Base-by-base conservation (phyloP, 257 asterid species). In the Handroanthus guayacan region DNA sequence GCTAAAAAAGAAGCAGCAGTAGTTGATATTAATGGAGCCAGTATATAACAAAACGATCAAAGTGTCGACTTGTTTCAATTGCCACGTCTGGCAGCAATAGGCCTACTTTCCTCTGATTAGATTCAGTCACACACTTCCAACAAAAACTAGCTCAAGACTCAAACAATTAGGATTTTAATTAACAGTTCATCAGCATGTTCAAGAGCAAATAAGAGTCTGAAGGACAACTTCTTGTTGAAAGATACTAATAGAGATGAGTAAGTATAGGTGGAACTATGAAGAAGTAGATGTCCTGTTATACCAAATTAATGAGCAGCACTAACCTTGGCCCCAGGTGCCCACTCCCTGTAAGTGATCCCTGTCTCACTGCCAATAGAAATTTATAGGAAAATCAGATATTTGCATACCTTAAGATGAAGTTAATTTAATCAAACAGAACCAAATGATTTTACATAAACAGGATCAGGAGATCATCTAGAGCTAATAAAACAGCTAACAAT, bases 291-390 rank as follows among this genome's bases (percentile, higher is more conserved):
- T 60, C 67, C 20, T 37, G n/a, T 54, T 64, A 71, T 44, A 14
- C 48, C 31, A 60, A 75, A 77, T 66, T 61, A 54, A 34, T 18
- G 50, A 62, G 72, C 16, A 81, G 79, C 55, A 86, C 92, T 71
- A 74, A 95, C 99, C 99, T 89, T 89, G 84, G 99, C 99, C 65
- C 97, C 99, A 71, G 99, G 99, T 82, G 99, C 98, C 99, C 99
- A 95, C 81, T 95, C 99, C 80, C 96, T 86, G 83, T 91, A 95
- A 57, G 97, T 95, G 85, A 93, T 91, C 69, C 99, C 99, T 79
- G 97, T 81, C 82, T 86, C 92, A 84, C 99, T 95, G 93, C 71
- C 81, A 85, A 88, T 20, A 77, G 48, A 84, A 82, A 77, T 62
- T 82, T 58, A 41, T 63, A 73, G 11, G 45, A 58, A 58, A 69